Base-by-base conservation (phyloP, 2,329 filamentous ascomycete species). In the Ceratocystis alfenasii region DNA sequence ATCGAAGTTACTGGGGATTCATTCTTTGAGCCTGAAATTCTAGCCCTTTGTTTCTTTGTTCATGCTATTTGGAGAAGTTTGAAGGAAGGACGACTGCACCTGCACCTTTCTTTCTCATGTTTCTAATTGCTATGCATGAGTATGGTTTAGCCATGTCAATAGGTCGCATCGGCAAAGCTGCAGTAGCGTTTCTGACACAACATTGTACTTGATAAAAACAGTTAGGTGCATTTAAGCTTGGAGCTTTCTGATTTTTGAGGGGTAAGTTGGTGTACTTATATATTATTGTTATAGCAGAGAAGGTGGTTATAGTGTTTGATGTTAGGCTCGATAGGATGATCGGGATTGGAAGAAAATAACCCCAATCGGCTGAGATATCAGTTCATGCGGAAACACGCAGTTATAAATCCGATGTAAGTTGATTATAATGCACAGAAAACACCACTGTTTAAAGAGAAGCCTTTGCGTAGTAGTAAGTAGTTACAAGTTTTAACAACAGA, bases 221-320 rank as follows among this genome's bases (percentile, higher is more conserved):
- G 44, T 30, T 59, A 61, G 65, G 36, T 53, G 48, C 65, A 45
- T 36, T 20, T 66, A 61, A 61, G 63, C 60, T 60, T 48, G 17
- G n/a, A 10, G 48, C 20, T 53, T 59, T 59, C 36, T 8, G 12
- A 1, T 17, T 53, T 30, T 59, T 17, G 28, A 33, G 44, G 46
- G 41, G 36, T 65, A 50, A 15, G 28, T 48, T 50, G 28, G n/a
- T 53, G 2, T 50, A 20, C 17, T 50, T 50, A 5, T 30, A 60
- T n/a, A 33, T 44, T 20, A 0, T 41, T 41, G 36, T 41, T 41
- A 41, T 41, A 41, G 10, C 36, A 41, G 10, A 41, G 3, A 41
- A 41, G 3, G 36, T 41, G 10, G 36, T 41, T 41, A 41, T 41
- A 41, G 12, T 41, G 36, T 41, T 41, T 41, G 12, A 15, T 12